Evolutionary conservation across 164 flowering plant species (phyloP), one percentile per base, ranked within the genome.

Genomic region (Saururus chinensis): DNA sequence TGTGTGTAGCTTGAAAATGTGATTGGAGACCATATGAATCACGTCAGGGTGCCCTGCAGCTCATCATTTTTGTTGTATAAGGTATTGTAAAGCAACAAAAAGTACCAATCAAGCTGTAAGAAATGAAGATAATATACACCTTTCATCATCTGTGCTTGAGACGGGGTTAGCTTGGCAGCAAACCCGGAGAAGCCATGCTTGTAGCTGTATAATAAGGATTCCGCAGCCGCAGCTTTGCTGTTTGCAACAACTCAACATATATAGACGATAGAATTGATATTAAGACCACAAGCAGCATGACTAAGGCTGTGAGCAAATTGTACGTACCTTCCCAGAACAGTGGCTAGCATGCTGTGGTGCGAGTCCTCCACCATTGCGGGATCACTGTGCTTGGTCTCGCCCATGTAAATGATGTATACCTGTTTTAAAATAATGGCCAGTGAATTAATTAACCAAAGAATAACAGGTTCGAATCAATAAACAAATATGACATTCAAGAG

Each of bases 111-210:
- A 41, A 1, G 12, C 45, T 8, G 49, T 45, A 13, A 8, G 17
- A 3, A 45, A 3, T 45, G 4, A 13, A 12, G 14, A 45, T 3
- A 12, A 45, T 53, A 0, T 53, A 23, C 40, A 82, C 84, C 82
- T 77, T 76, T 78, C 64, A 78, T 69, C 17, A 56, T 53, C 64
- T 70, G 40, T 4, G 84, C 84, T 63, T 80, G 81, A 53, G 81
- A 70, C 17, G 69, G 60, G 7, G 73, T 72, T 42, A 82, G 51
- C 21, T 68, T 65, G 16, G 81, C 87, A 25, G 84, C 78, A 70
- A 82, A 82, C 58, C 87, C 87, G 0, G 81, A 80, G 61, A 82
- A 80, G 7, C 84, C 84, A 62, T 82, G 82, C 65, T 59, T 73
- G 54, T 81, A 83, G 55, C 78, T 76, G 63, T 81, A 81, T 40